phyloP scores from a whole-genome alignment of 495 filamentous ascomycete species.

The Clavariopsis aquatica region DNA sequence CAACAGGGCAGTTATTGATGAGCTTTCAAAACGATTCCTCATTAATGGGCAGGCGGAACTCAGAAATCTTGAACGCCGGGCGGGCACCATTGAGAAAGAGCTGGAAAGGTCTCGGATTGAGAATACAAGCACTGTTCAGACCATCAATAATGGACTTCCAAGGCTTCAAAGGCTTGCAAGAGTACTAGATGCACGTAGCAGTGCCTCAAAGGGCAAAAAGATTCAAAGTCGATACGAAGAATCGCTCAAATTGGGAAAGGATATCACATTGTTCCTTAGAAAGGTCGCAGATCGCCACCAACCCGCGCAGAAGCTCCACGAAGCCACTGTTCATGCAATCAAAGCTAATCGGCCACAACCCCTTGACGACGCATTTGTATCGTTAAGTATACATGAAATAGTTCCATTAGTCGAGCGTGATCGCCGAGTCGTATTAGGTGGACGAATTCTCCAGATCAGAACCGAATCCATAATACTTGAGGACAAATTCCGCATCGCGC shows the following conservation, averaged over 20 bases:
- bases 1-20: constrained; percentile 63
- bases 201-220: too few relatives aligned
- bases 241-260: neutral
- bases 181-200: too few relatives aligned
- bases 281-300: constrained; percentile 10
- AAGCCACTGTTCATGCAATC: constrained; percentile 9
- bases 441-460: constrained; percentile 7
- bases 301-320: constrained; percentile 11
- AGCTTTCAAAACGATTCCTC: constrained; percentile 68
- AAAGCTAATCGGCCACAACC: neutral
- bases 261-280: neutral
- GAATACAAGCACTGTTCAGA: neutral
- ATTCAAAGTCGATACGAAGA: neutral
- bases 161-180: too few relatives aligned
- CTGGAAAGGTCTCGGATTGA: neutral
- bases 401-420: constrained; percentile 1
- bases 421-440: constrained; percentile 4
- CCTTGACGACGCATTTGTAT: constrained; percentile 2
- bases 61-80: neutral
- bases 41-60: constrained; percentile 50
- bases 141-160: too few relatives aligned
- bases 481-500: constrained; percentile 5
- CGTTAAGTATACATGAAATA: neutral
- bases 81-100: neutral
- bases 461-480: neutral